A percentile compares a stretch with the other conserved stretches of the same genome.
Conservation (phyloP, 1,284 basidiomycete genomes). For the Microbotryum violaceum region DNA sequence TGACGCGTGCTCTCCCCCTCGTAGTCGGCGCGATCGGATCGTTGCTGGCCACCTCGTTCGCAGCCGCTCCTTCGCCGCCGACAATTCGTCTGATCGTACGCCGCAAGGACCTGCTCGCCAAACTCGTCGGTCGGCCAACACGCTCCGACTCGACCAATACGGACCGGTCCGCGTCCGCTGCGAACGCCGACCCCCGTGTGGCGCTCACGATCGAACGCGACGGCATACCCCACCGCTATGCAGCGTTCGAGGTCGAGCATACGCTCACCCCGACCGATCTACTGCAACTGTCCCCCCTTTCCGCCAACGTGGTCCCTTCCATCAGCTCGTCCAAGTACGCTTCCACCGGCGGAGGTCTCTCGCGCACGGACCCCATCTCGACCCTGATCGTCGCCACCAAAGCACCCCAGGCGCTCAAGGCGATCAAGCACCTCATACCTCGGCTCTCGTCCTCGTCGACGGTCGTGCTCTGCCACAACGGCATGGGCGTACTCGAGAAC, state of each 20-base stretch:
- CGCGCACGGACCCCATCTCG: slow-evolving; percentile 48
- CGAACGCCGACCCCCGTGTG: slow-evolving; percentile 14
- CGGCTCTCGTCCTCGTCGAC: slow-evolving; percentile 65
- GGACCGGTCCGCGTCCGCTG: neutral
- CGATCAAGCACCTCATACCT: slow-evolving; percentile 55
- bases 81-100: slow-evolving; percentile 54
- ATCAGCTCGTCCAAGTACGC: neutral
- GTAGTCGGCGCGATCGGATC: slow-evolving; percentile 74
- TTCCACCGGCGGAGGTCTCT: neutral
- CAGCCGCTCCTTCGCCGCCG: slow-evolving; percentile 57
- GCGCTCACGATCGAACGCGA: slow-evolving; percentile 39
- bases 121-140: slow-evolving; percentile 38
- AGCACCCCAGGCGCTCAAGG: slow-evolving; percentile 56
- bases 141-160: neutral
- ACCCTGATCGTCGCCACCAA: slow-evolving; percentile 78
- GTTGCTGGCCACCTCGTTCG: slow-evolving; percentile 56
- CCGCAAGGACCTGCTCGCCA: slow-evolving; percentile 54
- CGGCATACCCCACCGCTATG: slow-evolving; percentile 33
- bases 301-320: neutral
- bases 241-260: slow-evolving; percentile 26
- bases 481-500: slow-evolving; percentile 78
- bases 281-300: slow-evolving; percentile 29
- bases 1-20: slow-evolving; percentile 51
- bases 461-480: slow-evolving; percentile 85
- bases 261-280: slow-evolving; percentile 38